A percentile compares a stretch with the other conserved stretches of the same genome.
Conservation (phyloP, 2,329 filamentous ascomycete species). For the Pseudopyricularia cyperi region DNA sequence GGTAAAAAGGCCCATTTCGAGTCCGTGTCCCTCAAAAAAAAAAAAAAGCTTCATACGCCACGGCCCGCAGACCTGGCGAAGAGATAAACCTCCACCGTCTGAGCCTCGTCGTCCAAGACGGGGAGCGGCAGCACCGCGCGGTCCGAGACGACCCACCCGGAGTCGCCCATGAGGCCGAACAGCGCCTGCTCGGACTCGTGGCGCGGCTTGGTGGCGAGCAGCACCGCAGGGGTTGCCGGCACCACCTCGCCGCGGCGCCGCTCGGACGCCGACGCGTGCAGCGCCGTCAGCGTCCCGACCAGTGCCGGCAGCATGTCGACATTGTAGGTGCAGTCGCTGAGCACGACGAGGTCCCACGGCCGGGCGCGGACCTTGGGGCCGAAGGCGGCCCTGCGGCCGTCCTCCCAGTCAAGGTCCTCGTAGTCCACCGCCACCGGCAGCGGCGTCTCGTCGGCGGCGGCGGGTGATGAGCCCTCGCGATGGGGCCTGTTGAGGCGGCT, state of each 20-base stretch:
- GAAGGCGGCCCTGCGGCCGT: slow-evolving; percentile 31
- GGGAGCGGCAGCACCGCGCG: slow-evolving; percentile 29
- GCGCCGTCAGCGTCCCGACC: slow-evolving; percentile 35
- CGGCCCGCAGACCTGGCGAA: slow-evolving; percentile 22
- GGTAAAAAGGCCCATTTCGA: too few species aligned
- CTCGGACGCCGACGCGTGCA: slow-evolving; percentile 19
- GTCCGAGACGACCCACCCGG: slow-evolving; percentile 30
- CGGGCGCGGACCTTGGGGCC: slow-evolving; percentile 23
- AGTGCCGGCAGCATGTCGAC: slow-evolving; percentile 40
- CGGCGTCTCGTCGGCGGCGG: neutral
- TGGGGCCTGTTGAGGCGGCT: neutral
- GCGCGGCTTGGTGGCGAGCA: slow-evolving; percentile 42
- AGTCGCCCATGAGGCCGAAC: slow-evolving; percentile 30
- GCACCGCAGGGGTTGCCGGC: too few species aligned
- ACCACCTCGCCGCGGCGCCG: neutral
- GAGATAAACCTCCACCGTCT: slow-evolving; percentile 39
- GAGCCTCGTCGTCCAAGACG: slow-evolving; percentile 26
- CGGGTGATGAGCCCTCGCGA: slow-evolving; percentile 6
- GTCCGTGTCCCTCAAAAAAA: neutral
- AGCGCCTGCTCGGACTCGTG: slow-evolving; percentile 38
- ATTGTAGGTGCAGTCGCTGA: slow-evolving; percentile 52
- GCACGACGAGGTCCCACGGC: slow-evolving; percentile 38
- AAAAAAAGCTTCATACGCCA: neutral
- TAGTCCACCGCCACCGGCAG: slow-evolving; percentile 23
- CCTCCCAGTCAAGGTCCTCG: slow-evolving; percentile 45